Evolutionary conservation across 2,329 filamentous ascomycete species (phyloP).

Genomic region (Fusarium scirpi): DNA sequence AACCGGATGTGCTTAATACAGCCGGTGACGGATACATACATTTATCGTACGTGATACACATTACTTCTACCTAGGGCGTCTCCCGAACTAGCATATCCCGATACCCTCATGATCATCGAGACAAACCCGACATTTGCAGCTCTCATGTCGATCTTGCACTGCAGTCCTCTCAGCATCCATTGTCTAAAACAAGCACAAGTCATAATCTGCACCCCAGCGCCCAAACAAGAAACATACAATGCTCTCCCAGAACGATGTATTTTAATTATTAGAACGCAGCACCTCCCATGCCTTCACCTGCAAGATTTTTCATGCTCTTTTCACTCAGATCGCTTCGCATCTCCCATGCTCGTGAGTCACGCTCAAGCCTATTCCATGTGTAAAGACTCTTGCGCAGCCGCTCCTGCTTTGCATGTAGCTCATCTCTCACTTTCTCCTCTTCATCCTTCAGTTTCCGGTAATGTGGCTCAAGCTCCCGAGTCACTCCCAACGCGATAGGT

Average conservation of each 20-base stretch:
- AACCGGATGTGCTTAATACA: too few relatives aligned
- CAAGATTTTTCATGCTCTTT: constrained; percentile 67
- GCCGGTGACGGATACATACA: background rate
- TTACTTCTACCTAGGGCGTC: background rate
- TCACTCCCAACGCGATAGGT: constrained; percentile 60
- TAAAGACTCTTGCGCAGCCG: constrained; percentile 65
- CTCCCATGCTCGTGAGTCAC: constrained; percentile 66
- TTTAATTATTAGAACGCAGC: constrained; percentile 61
- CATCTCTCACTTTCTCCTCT: constrained; percentile 67
- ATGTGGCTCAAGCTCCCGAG: constrained; percentile 66
- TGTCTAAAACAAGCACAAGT: constrained; percentile 13
- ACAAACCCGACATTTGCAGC: constrained; percentile 17
- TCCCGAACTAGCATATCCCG: background rate
- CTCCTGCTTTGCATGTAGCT: constrained; percentile 66
- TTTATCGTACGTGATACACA: background rate
- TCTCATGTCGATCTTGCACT: constrained; percentile 1
- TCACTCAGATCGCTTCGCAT: constrained; percentile 68
- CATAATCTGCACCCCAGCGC: constrained; percentile 20
- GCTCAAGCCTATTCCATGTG: constrained; percentile 65
- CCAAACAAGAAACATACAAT: constrained; percentile 6
- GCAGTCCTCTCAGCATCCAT: background rate
- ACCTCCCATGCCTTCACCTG: constrained; percentile 67
- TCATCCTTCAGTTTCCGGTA: constrained; percentile 67
- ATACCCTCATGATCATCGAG: constrained; percentile 3
- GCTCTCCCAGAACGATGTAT: background rate